Base-by-base conservation (phyloP, 345 rosid species). In the Rhodamnia rubescens region DNA sequence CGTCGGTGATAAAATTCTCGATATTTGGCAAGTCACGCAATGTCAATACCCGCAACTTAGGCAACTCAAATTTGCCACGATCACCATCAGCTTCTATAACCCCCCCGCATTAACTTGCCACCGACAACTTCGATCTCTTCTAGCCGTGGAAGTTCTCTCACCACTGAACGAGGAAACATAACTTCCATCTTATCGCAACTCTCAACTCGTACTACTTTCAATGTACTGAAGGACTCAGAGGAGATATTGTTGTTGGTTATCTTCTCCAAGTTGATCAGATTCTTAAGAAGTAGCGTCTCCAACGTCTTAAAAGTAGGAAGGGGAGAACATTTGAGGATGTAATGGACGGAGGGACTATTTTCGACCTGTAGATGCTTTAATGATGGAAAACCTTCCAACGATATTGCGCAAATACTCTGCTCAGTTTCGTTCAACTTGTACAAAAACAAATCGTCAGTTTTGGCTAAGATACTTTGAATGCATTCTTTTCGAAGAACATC, bases 361-460 rank as follows among this genome's bases (percentile, higher is more conserved):
- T 0, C 0, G 10, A 61, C 0, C 0, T 0, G 0, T 61, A 14
- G 18, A 61, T 6, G 40, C 5, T 59, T 59, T 59, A 59, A 59
- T 59, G 14, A 0, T 61, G 5, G 40, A 61, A 27, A 6, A 3
- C 5, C 21, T 27, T 27, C 3, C 6, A 0, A 7, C 21, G 74
- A 14, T 27, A 61, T 27, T 1, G 1, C 1, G 0, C 10, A 27
- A 2, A 61, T 61, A 14, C 40, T 61, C 27, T 27, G 40, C 21
- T 61, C 10, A 6, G 0, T 61, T 61, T 10, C 2, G 0, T 13
- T 6, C 18, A 59, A n/a, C 11, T 1, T 2, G 0, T 55, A 5
- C 59, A 55, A 4, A 4, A 1, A 1, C n/a, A 55, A 0, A 22
- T 14, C 0, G 2, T 7, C 21, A 0, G 4, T 14, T 27, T 61